Evolutionary conservation across 1,284 basidiomycete species (phyloP).

Genomic region (Ganoderma leucocontextum): DNA sequence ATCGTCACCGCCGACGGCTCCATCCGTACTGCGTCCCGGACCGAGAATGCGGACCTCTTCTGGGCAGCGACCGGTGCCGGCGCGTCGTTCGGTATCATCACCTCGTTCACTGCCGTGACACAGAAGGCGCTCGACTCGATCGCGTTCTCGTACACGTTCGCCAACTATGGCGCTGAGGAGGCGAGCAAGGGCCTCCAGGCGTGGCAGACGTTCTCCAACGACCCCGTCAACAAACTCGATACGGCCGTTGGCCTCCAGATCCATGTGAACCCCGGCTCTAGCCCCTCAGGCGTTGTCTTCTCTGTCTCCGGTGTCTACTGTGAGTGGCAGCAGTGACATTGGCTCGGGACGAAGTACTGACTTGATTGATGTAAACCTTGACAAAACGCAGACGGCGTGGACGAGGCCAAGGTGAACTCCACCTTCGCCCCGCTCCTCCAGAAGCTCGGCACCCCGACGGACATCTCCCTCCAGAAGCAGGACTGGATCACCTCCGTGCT

Average conservation of each 20-base stretch:
- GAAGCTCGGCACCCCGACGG: constrained; percentile 15
- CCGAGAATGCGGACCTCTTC: constrained; percentile 48
- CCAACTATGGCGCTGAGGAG: constrained; percentile 10
- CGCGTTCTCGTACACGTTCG: constrained; percentile 20
- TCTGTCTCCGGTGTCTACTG: constrained; percentile 20
- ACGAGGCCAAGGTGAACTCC: constrained; percentile 20
- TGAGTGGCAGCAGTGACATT: constrained; percentile 3
- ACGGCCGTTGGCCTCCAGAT: constrained; percentile 16
- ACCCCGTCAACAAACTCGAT: constrained; percentile 16
- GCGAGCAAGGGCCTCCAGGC: constrained; percentile 22
- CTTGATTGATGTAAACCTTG: not conserved
- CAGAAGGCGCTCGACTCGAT: constrained; percentile 17
- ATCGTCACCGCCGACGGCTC: constrained; percentile 60
- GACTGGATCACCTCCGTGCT: constrained; percentile 23
- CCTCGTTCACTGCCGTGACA: constrained; percentile 40
- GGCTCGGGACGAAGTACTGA: too few relatives aligned
- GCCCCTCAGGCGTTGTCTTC: constrained; percentile 11
- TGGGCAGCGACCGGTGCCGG: constrained; percentile 53
- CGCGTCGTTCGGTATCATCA: constrained; percentile 52
- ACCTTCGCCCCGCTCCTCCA: constrained; percentile 22
- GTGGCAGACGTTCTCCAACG: constrained; percentile 22
- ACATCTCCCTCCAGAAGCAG: constrained; percentile 9
- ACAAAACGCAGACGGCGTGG: constrained; percentile 7
- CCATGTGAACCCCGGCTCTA: constrained; percentile 15
- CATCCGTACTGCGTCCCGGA: constrained; percentile 50